Percentiles rank a stretch among this genome's conserved stretches.
These are phyloP conservation scores for Lipomyces starkeyi DNA, from an alignment of 805 yeast genomes.

Conservation along the genomic window DNA sequence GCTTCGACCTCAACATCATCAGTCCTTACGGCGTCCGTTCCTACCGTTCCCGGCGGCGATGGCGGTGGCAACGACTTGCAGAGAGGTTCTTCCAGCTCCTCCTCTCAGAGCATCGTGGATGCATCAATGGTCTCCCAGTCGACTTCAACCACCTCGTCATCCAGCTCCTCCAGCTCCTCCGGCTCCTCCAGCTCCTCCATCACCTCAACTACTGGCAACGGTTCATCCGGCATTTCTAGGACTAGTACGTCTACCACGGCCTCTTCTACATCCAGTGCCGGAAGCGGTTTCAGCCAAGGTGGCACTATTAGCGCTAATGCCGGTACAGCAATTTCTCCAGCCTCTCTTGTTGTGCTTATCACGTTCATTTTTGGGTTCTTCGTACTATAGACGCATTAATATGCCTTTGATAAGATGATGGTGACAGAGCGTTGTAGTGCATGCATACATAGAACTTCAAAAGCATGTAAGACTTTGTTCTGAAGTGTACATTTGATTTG, in stretches of 20 bases:
- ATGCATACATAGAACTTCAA: not conserved
- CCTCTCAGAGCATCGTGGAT: slow-evolving; percentile 13
- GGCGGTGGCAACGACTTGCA: slow-evolving; percentile 24
- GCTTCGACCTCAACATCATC: slow-evolving; percentile 18
- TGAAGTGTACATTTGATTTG: not conserved
- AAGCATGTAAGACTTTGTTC: not conserved
- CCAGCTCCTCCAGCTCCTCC: too few relatives aligned
- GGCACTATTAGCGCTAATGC: slow-evolving; percentile 1
- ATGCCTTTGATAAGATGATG: not conserved
- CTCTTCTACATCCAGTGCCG: not conserved
- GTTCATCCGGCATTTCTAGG: not conserved
- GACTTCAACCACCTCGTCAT: not conserved
- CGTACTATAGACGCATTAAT: slow-evolving; percentile 11
- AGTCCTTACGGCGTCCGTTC: slow-evolving; percentile 11
- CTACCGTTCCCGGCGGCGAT: slow-evolving; percentile 19
- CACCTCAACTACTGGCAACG: not conserved
- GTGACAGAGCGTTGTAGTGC: not conserved
- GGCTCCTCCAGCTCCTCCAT: too few relatives aligned
- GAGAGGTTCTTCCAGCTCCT: slow-evolving; percentile 21
- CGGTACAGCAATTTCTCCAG: slow-evolving; percentile 9
- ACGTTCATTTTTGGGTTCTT: slow-evolving; percentile 17
- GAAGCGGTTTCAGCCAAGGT: slow-evolving; percentile 11
- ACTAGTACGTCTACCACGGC: not conserved
- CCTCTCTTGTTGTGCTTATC: slow-evolving; percentile 12
- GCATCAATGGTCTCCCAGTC: not conserved